Percentiles rank a stretch among this genome's conserved stretches.
phyloP scores from a whole-genome alignment of 345 rosid genomes.

The Ricinus communis region DNA sequence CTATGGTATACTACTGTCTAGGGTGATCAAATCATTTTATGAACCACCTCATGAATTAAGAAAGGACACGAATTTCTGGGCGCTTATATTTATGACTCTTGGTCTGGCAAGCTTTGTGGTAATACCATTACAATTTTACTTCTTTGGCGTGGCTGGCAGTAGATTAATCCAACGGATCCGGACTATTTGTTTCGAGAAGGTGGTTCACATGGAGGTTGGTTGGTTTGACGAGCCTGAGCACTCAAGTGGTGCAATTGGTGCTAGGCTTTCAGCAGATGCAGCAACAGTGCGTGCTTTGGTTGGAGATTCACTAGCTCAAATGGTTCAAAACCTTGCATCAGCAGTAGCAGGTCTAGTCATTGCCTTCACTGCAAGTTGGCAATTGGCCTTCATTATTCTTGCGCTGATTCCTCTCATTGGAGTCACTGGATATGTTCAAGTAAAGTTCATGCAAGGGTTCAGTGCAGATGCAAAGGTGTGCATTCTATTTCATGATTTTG shows the following conservation, averaged over 20 bases:
- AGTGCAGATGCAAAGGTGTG: conserved; percentile 75
- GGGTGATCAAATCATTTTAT: conserved; percentile 49
- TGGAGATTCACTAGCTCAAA: conserved; percentile 68
- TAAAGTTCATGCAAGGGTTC: conserved; percentile 74
- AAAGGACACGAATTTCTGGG: conserved; percentile 69
- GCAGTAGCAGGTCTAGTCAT: conserved; percentile 68
- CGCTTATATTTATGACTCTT: conserved; percentile 51
- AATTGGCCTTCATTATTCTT: conserved; percentile 59
- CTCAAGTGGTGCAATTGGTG: conserved; percentile 81
- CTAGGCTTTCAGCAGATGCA: conserved; percentile 84
- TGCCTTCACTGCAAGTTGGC: conserved; percentile 71
- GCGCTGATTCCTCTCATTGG: conserved; percentile 64
- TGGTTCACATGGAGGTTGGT: conserved; percentile 74
- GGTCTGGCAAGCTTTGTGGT: conserved; percentile 45
- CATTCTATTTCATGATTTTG: too few species aligned
- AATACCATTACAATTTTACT: conserved; percentile 48
- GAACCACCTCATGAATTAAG: conserved; percentile 55
- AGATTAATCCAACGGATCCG: conserved; percentile 64
- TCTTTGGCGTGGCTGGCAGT: conserved; percentile 73
- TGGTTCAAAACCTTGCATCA: conserved; percentile 61
- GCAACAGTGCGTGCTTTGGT: conserved; percentile 61
- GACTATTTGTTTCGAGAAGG: conserved; percentile 77
- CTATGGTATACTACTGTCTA: conserved; percentile 56
- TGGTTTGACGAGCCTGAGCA: conserved; percentile 79
- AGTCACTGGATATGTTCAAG: conserved; percentile 53